Conservation (phyloP, 805 yeast species). For the Metschnikowia aberdeeniae region DNA sequence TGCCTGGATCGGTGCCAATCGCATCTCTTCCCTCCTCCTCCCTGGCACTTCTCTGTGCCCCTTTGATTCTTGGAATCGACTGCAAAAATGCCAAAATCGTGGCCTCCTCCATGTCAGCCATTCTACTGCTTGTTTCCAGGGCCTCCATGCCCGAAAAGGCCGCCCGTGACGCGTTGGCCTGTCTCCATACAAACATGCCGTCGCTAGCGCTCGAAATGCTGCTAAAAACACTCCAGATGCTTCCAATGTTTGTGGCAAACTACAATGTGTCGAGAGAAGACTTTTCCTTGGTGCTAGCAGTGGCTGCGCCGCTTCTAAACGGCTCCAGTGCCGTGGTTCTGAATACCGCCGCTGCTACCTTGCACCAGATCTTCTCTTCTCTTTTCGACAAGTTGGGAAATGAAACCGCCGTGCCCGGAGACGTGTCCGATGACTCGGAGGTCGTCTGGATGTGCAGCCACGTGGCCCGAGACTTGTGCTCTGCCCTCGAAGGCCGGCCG, state of each 20-base stretch:
- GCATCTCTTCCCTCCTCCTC: constrained; percentile 40
- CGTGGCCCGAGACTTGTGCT: constrained; percentile 70
- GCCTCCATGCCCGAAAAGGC: constrained; percentile 44
- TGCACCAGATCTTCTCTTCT: constrained; percentile 77
- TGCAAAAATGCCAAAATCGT: constrained; percentile 72
- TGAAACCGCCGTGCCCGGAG: too few relatives aligned
- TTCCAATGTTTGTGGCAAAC: constrained; percentile 69
- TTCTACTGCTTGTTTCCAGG: constrained; percentile 57
- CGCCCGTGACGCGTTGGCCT: neutral
- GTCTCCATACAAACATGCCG: neutral
- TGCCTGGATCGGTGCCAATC: constrained; percentile 1
- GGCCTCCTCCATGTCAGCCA: constrained; percentile 64
- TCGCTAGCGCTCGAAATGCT: constrained; percentile 68
- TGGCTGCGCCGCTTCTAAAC: constrained; percentile 57
- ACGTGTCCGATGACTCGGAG: neutral
- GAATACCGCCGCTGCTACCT: constrained; percentile 90
- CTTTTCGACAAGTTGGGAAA: constrained; percentile 58
- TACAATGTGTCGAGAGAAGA: constrained; percentile 42
- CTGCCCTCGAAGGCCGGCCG: constrained; percentile 54
- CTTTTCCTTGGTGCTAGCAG: constrained; percentile 45
- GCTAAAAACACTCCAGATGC: constrained; percentile 75
- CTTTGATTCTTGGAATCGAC: constrained; percentile 69
- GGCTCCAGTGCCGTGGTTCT: constrained; percentile 72
- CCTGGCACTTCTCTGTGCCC: constrained; percentile 36
- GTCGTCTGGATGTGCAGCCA: constrained; percentile 53